These are phyloP conservation scores for Myxozyma kluyveri DNA, from an alignment of 805 yeast species.

Conservation along the genomic window DNA sequence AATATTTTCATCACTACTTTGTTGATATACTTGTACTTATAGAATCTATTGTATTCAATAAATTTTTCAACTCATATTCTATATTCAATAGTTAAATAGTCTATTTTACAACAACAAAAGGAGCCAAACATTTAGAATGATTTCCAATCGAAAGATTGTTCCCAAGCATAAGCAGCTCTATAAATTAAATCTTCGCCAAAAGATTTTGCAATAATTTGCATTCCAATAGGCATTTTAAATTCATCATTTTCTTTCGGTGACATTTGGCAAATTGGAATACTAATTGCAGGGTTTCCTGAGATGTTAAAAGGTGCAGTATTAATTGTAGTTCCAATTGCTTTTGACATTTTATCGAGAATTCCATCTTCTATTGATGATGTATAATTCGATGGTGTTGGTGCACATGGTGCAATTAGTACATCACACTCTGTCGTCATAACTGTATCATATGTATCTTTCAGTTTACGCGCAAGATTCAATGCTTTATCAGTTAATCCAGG, in stretches of 20 bases:
- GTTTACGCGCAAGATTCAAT: constrained; percentile 38
- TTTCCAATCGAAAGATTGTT: constrained; percentile 36
- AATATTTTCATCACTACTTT: too few species aligned
- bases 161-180: constrained; percentile 43
- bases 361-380: constrained; percentile 15
- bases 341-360: constrained; percentile 23
- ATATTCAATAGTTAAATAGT: not conserved
- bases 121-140: constrained; percentile 7
- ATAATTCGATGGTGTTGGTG: constrained; percentile 22
- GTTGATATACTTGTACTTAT: too few species aligned
- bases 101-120: not conserved
- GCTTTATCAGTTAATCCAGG: constrained; percentile 41
- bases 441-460: constrained; percentile 38
- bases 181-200: constrained; percentile 39
- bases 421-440: constrained; percentile 37
- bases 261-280: constrained; percentile 40
- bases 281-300: constrained; percentile 43
- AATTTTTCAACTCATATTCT: not conserved
- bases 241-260: constrained; percentile 35
- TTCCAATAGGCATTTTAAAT: constrained; percentile 40
- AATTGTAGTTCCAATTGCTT: constrained; percentile 38
- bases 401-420: constrained; percentile 40
- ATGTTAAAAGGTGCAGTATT: constrained; percentile 42
- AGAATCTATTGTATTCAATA: too few species aligned
- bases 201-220: constrained; percentile 41